phyloP scores from a whole-genome alignment of 768 basidiomycete genomes.

The Dendrothele bispora region DNA sequence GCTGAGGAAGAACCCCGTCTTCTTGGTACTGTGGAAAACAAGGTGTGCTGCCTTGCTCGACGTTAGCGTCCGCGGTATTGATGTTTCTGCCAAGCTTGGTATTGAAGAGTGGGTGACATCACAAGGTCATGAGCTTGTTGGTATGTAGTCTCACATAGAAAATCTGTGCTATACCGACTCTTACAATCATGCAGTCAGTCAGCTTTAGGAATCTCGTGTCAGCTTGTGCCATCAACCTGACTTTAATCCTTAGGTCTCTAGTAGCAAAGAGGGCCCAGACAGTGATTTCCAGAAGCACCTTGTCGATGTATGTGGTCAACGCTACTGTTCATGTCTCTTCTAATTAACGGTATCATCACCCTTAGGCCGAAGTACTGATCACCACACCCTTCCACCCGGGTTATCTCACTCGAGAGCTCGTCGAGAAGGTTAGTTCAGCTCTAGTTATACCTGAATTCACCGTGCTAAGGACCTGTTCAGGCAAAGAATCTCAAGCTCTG shows the following conservation, averaged over 20 bases:
- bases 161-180: background rate
- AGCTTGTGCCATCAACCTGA: background rate
- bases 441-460: slow-evolving; percentile 1
- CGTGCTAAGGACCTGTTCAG: slow-evolving; percentile 29
- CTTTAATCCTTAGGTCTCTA: slow-evolving; percentile 55
- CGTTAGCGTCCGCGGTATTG: background rate
- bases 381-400: slow-evolving; percentile 88
- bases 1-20: slow-evolving; percentile 72
- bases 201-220: too few species aligned
- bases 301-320: slow-evolving; percentile 55
- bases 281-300: slow-evolving; percentile 84
- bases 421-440: slow-evolving; percentile 53
- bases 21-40: slow-evolving; percentile 79
- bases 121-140: slow-evolving; percentile 73
- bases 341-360: background rate
- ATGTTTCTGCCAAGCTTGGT: slow-evolving; percentile 54
- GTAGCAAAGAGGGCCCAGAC: slow-evolving; percentile 80
- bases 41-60: slow-evolving; percentile 42
- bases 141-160: slow-evolving; percentile 34
- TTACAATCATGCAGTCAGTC: too few species aligned
- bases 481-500: slow-evolving; percentile 89
- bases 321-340: background rate
- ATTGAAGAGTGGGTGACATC: slow-evolving; percentile 66
- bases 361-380: slow-evolving; percentile 75
- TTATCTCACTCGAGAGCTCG: slow-evolving; percentile 72